Conservation (phyloP, 2,329 filamentous ascomycete genomes). For the Pseudocercospora vitis region DNA sequence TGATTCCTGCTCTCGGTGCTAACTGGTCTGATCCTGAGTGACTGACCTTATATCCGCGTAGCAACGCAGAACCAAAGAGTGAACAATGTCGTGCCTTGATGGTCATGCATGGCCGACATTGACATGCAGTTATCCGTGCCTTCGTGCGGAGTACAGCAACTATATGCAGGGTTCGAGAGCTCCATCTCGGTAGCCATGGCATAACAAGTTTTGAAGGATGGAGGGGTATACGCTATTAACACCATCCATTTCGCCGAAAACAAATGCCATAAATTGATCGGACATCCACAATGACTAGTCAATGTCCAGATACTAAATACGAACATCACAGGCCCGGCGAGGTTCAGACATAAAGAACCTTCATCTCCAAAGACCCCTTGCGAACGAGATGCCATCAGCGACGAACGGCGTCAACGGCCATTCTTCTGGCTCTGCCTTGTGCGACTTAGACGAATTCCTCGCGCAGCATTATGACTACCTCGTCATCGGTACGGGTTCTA, state of each 20-base stretch:
- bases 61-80: neutral
- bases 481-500: conserved; percentile 15
- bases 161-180: conserved; percentile 16
- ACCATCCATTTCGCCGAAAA: conserved; percentile 15
- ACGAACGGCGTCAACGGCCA: conserved; percentile 23
- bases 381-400: conserved; percentile 19
- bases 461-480: conserved; percentile 32
- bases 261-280: neutral
- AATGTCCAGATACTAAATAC: too few relatives aligned
- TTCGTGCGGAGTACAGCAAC: conserved; percentile 16
- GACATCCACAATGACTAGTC: neutral
- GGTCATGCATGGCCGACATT: neutral
- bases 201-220: conserved; percentile 4
- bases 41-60: neutral
- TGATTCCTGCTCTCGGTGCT: too few relatives aligned
- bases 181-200: conserved; percentile 4
- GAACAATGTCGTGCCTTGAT: neutral
- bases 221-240: conserved; percentile 9
- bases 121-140: neutral
- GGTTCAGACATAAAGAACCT: too few relatives aligned
- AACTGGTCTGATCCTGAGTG: too few relatives aligned
- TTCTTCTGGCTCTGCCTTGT: conserved; percentile 27
- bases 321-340: too few relatives aligned
- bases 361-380: too few relatives aligned
- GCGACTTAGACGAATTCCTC: conserved; percentile 32